A percentile compares a stretch with the other conserved stretches of the same genome.
phyloP scores from a whole-genome alignment of 2,329 filamentous ascomycete species.

The Trichoderma lentiforme region DNA sequence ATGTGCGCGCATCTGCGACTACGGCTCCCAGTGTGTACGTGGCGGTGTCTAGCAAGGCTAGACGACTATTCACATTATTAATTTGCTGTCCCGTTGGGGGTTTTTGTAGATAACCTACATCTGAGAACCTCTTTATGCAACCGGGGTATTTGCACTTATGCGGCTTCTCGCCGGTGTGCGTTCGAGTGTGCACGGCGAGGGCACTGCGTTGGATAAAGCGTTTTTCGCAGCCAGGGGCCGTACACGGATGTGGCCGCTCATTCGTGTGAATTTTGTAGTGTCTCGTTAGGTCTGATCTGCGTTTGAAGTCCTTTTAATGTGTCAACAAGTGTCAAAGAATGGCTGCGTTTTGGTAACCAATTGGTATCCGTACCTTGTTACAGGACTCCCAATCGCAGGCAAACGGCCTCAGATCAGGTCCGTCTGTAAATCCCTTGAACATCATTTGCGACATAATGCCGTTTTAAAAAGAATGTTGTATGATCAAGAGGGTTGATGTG shows the following conservation, averaged over 20 bases:
- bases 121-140: constrained; percentile 67
- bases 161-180: constrained; percentile 69
- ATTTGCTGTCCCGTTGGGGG: not conserved
- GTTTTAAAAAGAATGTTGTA: not conserved
- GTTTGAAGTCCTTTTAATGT: constrained; percentile 60
- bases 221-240: constrained; percentile 60
- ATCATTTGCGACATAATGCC: constrained; percentile 45
- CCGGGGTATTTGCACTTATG: constrained; percentile 64
- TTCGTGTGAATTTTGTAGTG: constrained; percentile 72
- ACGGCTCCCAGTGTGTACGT: constrained; percentile 65
- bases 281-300: constrained; percentile 67
- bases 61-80: constrained; percentile 48
- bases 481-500: not conserved
- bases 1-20: constrained; percentile 61
- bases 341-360: not conserved
- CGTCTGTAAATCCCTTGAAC: constrained; percentile 61
- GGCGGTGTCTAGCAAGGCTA: constrained; percentile 61
- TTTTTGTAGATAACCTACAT: constrained; percentile 47
- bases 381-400: constrained; percentile 62
- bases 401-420: constrained; percentile 60
- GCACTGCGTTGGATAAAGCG: constrained; percentile 70
- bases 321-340: not conserved
- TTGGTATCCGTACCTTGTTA: constrained; percentile 50
- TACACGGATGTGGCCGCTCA: constrained; percentile 64
- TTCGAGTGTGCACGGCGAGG: constrained; percentile 67